These are phyloP conservation scores for Quercus bicolor DNA, from an alignment of 306 rosid genomes.

Conservation along the genomic window DNA sequence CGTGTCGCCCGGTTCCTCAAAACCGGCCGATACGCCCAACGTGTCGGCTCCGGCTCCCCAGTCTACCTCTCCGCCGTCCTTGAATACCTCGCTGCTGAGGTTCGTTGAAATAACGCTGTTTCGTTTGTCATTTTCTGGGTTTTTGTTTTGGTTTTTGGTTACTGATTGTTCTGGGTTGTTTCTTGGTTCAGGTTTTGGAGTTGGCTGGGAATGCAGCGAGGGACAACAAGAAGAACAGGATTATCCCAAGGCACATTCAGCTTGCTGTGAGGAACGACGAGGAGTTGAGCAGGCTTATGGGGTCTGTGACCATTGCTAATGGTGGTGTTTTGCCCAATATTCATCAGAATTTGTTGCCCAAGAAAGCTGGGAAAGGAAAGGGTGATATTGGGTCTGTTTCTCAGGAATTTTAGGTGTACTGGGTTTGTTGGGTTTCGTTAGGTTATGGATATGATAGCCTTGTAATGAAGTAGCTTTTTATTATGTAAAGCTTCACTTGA, in stretches of 20 bases:
- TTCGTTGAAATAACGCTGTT: neutral
- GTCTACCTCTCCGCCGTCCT: slow-evolving; percentile 89
- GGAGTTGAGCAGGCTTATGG: slow-evolving; percentile 76
- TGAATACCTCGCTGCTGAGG: slow-evolving; percentile 90
- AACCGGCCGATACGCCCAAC: slow-evolving; percentile 65
- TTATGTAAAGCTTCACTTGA: no score
- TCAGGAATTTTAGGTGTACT: slow-evolving; percentile 59
- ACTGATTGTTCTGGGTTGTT: neutral
- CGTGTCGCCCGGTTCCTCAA: slow-evolving; percentile 77
- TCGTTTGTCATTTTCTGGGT: no score
- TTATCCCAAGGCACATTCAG: slow-evolving; percentile 86
- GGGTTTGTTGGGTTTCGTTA: neutral
- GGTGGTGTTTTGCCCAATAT: slow-evolving; percentile 76
- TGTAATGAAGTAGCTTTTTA: no score
- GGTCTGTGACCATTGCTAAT: slow-evolving; percentile 70
- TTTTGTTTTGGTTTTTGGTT: neutral
- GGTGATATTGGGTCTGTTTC: slow-evolving; percentile 80
- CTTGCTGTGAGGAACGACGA: slow-evolving; percentile 90
- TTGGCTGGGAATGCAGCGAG: slow-evolving; percentile 88
- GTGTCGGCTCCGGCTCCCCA: slow-evolving; percentile 75
- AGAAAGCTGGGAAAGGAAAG: slow-evolving; percentile 73
- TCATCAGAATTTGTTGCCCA: slow-evolving; percentile 65
- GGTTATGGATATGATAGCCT: slow-evolving; percentile 21
- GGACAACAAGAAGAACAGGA: slow-evolving; percentile 87
- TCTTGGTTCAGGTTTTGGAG: slow-evolving; percentile 54